Evolutionary conservation across 768 basidiomycete genomes (phyloP).

Genomic region (Pisolithus orientalis): DNA sequence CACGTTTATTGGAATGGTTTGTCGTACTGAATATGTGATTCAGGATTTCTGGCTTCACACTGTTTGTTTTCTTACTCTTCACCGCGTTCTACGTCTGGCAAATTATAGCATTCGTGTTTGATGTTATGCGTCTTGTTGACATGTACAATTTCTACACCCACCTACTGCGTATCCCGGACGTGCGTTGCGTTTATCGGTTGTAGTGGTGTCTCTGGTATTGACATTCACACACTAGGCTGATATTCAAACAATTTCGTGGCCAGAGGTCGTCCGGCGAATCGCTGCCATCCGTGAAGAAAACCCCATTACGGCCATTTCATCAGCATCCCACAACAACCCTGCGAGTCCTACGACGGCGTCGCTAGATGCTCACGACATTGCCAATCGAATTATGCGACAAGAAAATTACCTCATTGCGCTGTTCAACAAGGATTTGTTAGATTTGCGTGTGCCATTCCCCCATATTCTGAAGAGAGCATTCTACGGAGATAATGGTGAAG

Average conservation of each 20-base stretch:
- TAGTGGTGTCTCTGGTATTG: constrained; percentile 2
- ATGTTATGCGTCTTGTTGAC: constrained; percentile 73
- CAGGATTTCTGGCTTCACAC: constrained; percentile 80
- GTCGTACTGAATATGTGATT: constrained; percentile 10
- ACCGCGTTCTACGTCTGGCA: constrained; percentile 88
- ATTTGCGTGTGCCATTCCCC: constrained; percentile 81
- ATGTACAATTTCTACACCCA: constrained; percentile 97
- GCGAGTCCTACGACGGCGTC: constrained; percentile 72
- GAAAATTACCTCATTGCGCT: constrained; percentile 98
- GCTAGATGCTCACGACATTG: constrained; percentile 96
- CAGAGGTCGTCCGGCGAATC: constrained; percentile 87
- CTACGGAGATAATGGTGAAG: constrained; percentile 38
- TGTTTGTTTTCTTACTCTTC: constrained; percentile 81
- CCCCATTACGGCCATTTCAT: constrained; percentile 83
- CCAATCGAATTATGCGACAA: constrained; percentile 95
- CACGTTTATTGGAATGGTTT: neutral
- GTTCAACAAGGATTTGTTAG: constrained; percentile 94
- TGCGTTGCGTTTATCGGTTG: constrained; percentile 36
- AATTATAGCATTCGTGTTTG: constrained; percentile 69
- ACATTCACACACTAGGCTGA: constrained; percentile 62
- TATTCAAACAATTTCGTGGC: constrained; percentile 97
- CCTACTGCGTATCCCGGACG: constrained; percentile 91
- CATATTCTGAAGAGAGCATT: constrained; percentile 45
- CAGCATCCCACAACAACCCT: constrained; percentile 40
- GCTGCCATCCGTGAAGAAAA: constrained; percentile 88